These are phyloP conservation scores for Penicillium waksmanii DNA, from an alignment of 495 filamentous ascomycete species.

Conservation along the genomic window DNA sequence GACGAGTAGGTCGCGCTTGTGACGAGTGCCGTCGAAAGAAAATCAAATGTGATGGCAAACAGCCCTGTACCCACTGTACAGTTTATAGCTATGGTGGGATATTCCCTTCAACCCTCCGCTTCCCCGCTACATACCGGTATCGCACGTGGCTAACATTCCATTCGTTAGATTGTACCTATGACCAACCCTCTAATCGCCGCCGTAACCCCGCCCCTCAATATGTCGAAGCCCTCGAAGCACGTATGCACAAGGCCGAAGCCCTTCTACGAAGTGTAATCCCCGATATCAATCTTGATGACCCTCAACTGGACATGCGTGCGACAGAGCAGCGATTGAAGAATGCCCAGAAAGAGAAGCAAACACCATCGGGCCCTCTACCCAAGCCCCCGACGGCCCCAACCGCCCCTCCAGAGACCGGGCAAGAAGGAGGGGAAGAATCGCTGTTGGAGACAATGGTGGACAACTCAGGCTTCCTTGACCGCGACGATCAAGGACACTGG, in stretches of 20 bases:
- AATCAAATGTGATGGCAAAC: conserved; percentile 98
- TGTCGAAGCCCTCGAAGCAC: conserved; percentile 85
- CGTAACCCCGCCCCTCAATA: conserved; percentile 95
- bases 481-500: conserved; percentile 90
- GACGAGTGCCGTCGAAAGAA: conserved; percentile 98
- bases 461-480: conserved; percentile 83
- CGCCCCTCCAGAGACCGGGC: conserved; percentile 19
- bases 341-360: conserved; percentile 34
- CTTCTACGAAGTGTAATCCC: conserved; percentile 81
- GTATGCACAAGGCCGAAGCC: conserved; percentile 81
- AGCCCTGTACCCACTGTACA: conserved; percentile 96
- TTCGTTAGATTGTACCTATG: conserved; percentile 87
- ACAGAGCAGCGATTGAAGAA: conserved; percentile 49
- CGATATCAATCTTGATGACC: conserved; percentile 82
- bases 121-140: background rate
- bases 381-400: conserved; percentile 8
- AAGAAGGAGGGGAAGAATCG: conserved; percentile 63
- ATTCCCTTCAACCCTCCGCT: background rate
- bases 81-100: conserved; percentile 87
- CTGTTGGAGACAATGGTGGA: conserved; percentile 94
- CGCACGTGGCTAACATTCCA: conserved; percentile 36
- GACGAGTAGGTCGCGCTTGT: conserved; percentile 88
- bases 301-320: conserved; percentile 71
- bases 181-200: conserved; percentile 93
- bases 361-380: conserved; percentile 11